Evolutionary conservation across 106 monocot species (phyloP).

Genomic region (Apostasia ramifera): DNA sequence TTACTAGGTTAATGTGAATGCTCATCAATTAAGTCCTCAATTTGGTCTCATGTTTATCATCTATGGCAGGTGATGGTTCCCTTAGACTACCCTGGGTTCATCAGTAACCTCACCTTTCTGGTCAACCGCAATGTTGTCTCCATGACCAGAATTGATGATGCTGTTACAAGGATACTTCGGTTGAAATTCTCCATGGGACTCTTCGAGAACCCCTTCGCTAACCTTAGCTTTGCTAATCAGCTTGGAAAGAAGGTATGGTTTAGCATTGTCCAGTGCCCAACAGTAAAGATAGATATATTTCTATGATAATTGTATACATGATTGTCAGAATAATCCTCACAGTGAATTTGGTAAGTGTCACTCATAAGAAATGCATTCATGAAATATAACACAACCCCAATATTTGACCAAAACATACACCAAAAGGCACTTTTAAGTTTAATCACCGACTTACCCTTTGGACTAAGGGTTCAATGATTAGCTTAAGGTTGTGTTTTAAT

Average conservation of each 20-base stretch:
- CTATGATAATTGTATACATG: not conserved
- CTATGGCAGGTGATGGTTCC: conserved; percentile 74
- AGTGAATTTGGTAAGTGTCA: no score
- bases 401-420: no score
- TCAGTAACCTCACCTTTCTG: conserved; percentile 31
- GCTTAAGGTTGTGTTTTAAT: no score
- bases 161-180: conserved; percentile 65
- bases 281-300: no score
- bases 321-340: not conserved
- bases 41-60: not conserved
- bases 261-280: not conserved
- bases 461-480: no score
- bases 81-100: conserved; percentile 34
- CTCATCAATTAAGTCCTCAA: no score
- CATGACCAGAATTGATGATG: conserved; percentile 82
- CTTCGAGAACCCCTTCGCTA: conserved; percentile 69
- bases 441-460: no score
- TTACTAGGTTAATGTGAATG: no score
- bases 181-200: conserved; percentile 82
- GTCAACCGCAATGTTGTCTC: conserved; percentile 38
- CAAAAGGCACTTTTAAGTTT: no score
- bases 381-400: no score
- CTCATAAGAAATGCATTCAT: no score
- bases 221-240: conserved; percentile 47
- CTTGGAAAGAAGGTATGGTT: conserved; percentile 56